These are phyloP conservation scores for Quercus agrifolia DNA, from an alignment of 306 rosid species.

Conservation along the genomic window DNA sequence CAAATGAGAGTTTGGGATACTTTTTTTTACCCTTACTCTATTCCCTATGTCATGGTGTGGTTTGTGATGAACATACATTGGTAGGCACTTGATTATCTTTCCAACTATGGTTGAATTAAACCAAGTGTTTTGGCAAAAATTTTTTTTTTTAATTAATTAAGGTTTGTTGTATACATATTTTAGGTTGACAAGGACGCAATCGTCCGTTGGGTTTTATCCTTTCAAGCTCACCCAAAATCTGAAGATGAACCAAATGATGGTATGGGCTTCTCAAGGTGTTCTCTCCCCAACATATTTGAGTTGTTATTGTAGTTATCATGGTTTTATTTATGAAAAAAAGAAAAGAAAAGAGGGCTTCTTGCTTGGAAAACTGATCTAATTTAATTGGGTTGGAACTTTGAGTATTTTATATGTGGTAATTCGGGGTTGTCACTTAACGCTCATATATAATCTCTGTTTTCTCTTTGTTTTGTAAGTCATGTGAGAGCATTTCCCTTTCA, in stretches of 20 bases:
- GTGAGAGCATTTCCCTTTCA: not conserved
- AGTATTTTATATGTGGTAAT: not conserved
- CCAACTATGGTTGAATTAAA: not conserved
- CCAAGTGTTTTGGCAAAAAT: not conserved
- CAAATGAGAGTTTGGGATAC: not conserved
- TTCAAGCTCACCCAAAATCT: conserved; percentile 57
- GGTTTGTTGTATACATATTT: not conserved
- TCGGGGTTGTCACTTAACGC: not conserved
- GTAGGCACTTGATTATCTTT: not conserved
- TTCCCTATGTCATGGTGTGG: not conserved
- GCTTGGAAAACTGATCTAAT: not conserved
- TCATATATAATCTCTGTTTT: not conserved
- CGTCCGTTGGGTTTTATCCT: conserved; percentile 79
- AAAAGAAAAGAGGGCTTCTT: not conserved
- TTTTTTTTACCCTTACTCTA: not conserved
- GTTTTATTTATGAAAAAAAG: too few relatives aligned
- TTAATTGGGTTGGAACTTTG: not conserved
- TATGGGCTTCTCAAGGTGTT: conserved; percentile 15
- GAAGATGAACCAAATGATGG: conserved; percentile 41
- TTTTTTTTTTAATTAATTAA: too few relatives aligned
- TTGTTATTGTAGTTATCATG: too few relatives aligned
- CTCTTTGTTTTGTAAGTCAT: not conserved
- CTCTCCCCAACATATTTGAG: too few relatives aligned
- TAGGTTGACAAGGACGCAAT: conserved; percentile 66
- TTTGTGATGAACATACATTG: not conserved